A percentile compares a stretch with the other conserved stretches of the same genome.
Conservation (phyloP, 1,284 basidiomycete genomes). For the Marasmius fiardii region DNA sequence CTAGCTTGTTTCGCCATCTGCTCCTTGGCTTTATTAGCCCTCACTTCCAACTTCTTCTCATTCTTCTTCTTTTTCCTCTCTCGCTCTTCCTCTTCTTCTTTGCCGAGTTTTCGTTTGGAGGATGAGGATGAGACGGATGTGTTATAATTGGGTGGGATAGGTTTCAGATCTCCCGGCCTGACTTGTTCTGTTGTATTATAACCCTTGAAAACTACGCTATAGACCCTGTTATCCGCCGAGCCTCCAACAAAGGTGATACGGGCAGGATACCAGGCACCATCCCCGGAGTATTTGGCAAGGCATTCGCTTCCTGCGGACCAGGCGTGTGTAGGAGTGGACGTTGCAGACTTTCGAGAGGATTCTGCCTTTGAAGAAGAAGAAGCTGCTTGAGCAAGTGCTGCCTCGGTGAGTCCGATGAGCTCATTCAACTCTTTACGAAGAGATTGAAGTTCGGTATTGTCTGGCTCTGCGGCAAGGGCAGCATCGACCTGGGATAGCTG, state of each 20-base stretch:
- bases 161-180: slow-evolving; percentile 69
- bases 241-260: slow-evolving; percentile 88
- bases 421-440: slow-evolving; percentile 86
- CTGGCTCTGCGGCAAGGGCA: slow-evolving; percentile 80
- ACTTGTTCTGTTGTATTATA: slow-evolving; percentile 95
- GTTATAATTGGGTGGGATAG: slow-evolving; percentile 57
- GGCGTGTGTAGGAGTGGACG: slow-evolving; percentile 45
- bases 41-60: slow-evolving; percentile 90
- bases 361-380: slow-evolving; percentile 60
- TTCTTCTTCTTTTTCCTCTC: slow-evolving; percentile 94
- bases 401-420: slow-evolving; percentile 85
- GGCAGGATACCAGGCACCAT: slow-evolving; percentile 90
- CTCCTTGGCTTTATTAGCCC: slow-evolving; percentile 87
- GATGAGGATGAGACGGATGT: slow-evolving; percentile 35
- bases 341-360: slow-evolving; percentile 48
- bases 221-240: slow-evolving; percentile 80
- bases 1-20: slow-evolving; percentile 85
- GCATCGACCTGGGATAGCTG: slow-evolving; percentile 89
- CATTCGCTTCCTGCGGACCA: slow-evolving; percentile 91
- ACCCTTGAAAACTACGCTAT: slow-evolving; percentile 92
- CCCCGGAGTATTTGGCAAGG: slow-evolving; percentile 87
- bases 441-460: slow-evolving; percentile 72
- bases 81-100: slow-evolving; percentile 85
- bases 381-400: slow-evolving; percentile 64
- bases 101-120: slow-evolving; percentile 75